These are phyloP conservation scores for Gelatoporia subvermispora DNA, from an alignment of 768 basidiomycete species.

Conservation along the genomic window DNA sequence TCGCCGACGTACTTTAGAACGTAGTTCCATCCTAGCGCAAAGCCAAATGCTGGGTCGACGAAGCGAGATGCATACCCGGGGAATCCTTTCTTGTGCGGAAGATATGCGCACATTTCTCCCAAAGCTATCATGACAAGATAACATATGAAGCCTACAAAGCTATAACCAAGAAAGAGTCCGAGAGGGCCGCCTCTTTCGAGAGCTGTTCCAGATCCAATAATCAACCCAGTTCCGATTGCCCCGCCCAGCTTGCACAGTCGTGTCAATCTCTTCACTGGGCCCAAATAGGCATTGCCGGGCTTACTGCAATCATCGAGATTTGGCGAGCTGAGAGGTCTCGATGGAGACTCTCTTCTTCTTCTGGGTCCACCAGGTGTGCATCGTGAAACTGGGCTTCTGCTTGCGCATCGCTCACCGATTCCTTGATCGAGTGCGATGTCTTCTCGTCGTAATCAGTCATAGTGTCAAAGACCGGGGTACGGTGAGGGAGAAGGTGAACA, in stretches of 20 bases:
- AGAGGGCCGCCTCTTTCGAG: slow-evolving; percentile 51
- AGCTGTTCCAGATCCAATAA: slow-evolving; percentile 49
- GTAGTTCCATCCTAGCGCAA: slow-evolving; percentile 64
- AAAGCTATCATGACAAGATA: slow-evolving; percentile 55
- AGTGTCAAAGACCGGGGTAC: no score
- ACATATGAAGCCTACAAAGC: slow-evolving; percentile 51
- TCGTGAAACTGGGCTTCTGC: no score
- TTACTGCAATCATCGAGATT: slow-evolving; percentile 36
- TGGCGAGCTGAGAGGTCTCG: slow-evolving; percentile 29
- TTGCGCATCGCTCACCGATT: no score
- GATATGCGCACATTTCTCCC: slow-evolving; percentile 33
- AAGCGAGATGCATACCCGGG: slow-evolving; percentile 59
- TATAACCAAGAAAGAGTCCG: slow-evolving; percentile 37
- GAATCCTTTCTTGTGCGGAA: slow-evolving; percentile 57
- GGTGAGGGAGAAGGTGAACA: no score
- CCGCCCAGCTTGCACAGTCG: slow-evolving; percentile 24
- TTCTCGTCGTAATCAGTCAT: no score
- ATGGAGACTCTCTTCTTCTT: slow-evolving; percentile 27
- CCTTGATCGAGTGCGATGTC: no score
- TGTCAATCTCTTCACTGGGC: background rate
- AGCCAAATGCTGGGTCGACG: slow-evolving; percentile 64
- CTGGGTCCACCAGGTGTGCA: slow-evolving; percentile 10
- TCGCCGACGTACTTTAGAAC: slow-evolving; percentile 40
- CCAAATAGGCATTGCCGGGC: slow-evolving; percentile 3
- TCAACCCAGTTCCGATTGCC: slow-evolving; percentile 29